Conservation (phyloP, 2,329 filamentous ascomycete species). For the Xylariales sp. region DNA sequence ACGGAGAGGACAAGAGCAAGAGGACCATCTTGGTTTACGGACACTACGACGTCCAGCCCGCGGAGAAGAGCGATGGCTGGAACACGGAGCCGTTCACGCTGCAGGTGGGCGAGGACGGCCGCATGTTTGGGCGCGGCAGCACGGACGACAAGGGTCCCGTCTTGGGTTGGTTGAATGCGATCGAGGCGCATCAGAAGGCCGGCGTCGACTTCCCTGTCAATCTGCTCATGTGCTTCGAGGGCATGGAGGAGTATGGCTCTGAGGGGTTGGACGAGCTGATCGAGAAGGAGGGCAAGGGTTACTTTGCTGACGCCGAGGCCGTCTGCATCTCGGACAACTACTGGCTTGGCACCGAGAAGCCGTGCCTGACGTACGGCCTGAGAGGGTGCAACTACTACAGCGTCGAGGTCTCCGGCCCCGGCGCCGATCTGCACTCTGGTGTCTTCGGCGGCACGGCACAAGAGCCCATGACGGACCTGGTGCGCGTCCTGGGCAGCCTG, state of each 20-base stretch:
- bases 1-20: slow-evolving; percentile 89
- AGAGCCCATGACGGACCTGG: slow-evolving; percentile 96
- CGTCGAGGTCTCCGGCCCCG: slow-evolving; percentile 83
- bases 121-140: slow-evolving; percentile 93
- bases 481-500: slow-evolving; percentile 73
- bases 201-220: slow-evolving; percentile 95
- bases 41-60: slow-evolving; percentile 98
- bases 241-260: slow-evolving; percentile 98
- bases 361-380: slow-evolving; percentile 94
- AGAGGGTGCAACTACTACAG: slow-evolving; percentile 98
- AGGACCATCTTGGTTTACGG: slow-evolving; percentile 94
- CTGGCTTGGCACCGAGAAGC: slow-evolving; percentile 98
- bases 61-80: slow-evolving; percentile 91
- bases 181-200: slow-evolving; percentile 94
- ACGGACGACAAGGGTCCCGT: slow-evolving; percentile 99
- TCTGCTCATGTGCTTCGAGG: slow-evolving; percentile 98
- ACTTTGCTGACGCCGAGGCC: slow-evolving; percentile 91
- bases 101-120: slow-evolving; percentile 79
- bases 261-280: slow-evolving; percentile 96
- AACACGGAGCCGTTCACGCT: slow-evolving; percentile 90
- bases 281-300: slow-evolving; percentile 82
- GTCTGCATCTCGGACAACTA: slow-evolving; percentile 99
- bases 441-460: slow-evolving; percentile 95
- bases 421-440: slow-evolving; percentile 90
- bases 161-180: slow-evolving; percentile 94